Base-by-base conservation (phyloP, 192 early-diverging fungal genomes). In the Spizellomyces punctatus region DNA sequence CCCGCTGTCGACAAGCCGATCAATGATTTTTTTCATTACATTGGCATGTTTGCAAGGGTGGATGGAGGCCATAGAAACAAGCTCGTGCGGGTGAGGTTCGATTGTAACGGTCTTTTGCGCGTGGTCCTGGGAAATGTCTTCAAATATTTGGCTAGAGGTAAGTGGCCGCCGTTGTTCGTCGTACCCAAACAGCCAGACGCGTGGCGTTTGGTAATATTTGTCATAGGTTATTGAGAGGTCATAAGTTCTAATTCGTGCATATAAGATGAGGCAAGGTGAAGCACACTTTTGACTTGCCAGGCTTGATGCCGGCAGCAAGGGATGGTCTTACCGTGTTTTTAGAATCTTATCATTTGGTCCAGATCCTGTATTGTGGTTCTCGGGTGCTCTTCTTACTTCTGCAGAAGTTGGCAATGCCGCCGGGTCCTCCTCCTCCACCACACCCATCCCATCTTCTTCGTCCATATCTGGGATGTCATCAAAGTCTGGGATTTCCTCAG, bases 141-240 rank as follows among this genome's bases (percentile, higher is more conserved):
- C 90, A 83, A 96, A 98, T 69, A 98, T 93, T 81, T 98, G 94
- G n/a, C 82, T 72, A 5, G 92, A 85, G 16, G 93, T 91, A 48
- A 99, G 83, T 19, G 98, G 95, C 27, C 83, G 79, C 44, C 91
- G 85, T 56, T 91, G 71, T 71, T 96, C 95, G 81, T 95, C 94
- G 78, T 97, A 99, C 10, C 98, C 98, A 87, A 93, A 96, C 63
- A 99, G 85, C 90, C 91, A 98, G 66, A 99, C 90, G 21, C 95
- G 90, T 16, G 98, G 98, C 6, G 98, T 99, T 81, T 97, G 96
- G 78, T 98, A 98, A 78, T 98, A 98, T 79, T 99, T 99, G 88
- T 99, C 98, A 80, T 99, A 99, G n/a, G 96, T 96, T 68, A 99
- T 99, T 76, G 93, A 94, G 43, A 99, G 88, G 81, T 99, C 97